phyloP scores from a whole-genome alignment of 2,329 filamentous ascomycete genomes.

The Aspergillus fumigatus region DNA sequence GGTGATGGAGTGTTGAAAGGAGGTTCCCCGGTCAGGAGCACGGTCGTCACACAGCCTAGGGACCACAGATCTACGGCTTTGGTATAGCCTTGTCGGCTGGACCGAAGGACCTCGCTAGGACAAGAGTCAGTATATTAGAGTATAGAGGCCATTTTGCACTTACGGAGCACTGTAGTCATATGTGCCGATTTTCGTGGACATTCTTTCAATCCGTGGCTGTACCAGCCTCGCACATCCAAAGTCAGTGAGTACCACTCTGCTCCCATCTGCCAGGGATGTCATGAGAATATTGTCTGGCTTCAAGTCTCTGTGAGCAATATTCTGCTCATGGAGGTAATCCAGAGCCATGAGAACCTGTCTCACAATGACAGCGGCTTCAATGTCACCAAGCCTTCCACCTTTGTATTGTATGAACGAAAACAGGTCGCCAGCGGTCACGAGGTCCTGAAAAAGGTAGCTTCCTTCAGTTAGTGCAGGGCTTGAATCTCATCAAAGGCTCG shows the following conservation, averaged over 20 bases:
- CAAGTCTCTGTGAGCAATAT: slow-evolving; percentile 58
- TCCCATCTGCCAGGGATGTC: slow-evolving; percentile 48
- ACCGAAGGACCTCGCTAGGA: slow-evolving; percentile 22
- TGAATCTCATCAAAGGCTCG: neutral
- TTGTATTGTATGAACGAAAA: slow-evolving; percentile 55
- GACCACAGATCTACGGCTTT: slow-evolving; percentile 60
- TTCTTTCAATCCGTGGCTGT: slow-evolving; percentile 34
- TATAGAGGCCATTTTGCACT: slow-evolving; percentile 23
- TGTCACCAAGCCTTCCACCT: slow-evolving; percentile 43
- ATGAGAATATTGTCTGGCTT: slow-evolving; percentile 62
- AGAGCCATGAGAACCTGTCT: slow-evolving; percentile 54
- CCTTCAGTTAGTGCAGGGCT: slow-evolving; percentile 7
- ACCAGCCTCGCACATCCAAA: slow-evolving; percentile 52
- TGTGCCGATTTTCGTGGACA: slow-evolving; percentile 54
- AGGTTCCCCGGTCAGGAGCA: slow-evolving; percentile 48
- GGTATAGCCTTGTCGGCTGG: slow-evolving; percentile 46
- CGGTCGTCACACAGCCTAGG: slow-evolving; percentile 51
- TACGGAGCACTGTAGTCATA: slow-evolving; percentile 56
- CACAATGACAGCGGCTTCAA: slow-evolving; percentile 51
- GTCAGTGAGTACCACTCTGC: slow-evolving; percentile 56
- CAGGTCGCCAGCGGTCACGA: slow-evolving; percentile 57
- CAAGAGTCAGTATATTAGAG: neutral
- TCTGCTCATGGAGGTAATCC: slow-evolving; percentile 52
- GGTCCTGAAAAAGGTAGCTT: slow-evolving; percentile 59
- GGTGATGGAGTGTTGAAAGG: slow-evolving; percentile 42